Conservation (phyloP, 306 rosid genomes). For the Rosa lucieae region DNA sequence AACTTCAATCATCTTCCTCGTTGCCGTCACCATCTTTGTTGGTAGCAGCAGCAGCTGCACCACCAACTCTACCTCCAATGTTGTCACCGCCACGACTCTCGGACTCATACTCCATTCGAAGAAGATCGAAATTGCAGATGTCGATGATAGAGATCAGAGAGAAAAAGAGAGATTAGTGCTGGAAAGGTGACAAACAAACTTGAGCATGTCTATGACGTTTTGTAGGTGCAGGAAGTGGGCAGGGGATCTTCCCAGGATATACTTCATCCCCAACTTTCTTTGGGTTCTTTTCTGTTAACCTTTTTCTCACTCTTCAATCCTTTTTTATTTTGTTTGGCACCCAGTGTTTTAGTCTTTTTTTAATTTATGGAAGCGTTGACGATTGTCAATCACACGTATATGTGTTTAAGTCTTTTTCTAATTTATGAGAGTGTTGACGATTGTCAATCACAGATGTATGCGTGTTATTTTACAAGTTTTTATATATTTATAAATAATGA, state of each 20-base stretch:
- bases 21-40: not conserved
- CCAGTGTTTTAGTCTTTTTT: not conserved
- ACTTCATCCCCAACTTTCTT: constrained; percentile 1
- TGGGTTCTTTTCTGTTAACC: not conserved
- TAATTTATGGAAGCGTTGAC: no score
- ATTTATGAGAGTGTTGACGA: no score
- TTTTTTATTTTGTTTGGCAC: not conserved
- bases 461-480: no score
- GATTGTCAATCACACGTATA: no score
- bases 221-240: constrained; percentile 26
- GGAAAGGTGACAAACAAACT: constrained; percentile 7
- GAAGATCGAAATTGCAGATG: not conserved
- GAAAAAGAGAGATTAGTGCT: constrained; percentile 5
- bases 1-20: not conserved
- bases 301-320: not conserved
- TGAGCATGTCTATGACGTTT: constrained; percentile 19
- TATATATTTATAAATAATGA: no score
- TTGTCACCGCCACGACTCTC: not conserved
- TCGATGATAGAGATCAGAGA: not conserved
- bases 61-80: constrained; percentile 7
- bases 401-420: no score
- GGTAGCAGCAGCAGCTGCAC: not conserved
- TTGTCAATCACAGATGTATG: no score
- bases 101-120: not conserved
- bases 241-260: constrained; percentile 41